Evolutionary conservation across 495 filamentous ascomycete species (phyloP), one percentile per base, ranked within the genome.

Genomic region (Aspergillus bertholletiae): DNA sequence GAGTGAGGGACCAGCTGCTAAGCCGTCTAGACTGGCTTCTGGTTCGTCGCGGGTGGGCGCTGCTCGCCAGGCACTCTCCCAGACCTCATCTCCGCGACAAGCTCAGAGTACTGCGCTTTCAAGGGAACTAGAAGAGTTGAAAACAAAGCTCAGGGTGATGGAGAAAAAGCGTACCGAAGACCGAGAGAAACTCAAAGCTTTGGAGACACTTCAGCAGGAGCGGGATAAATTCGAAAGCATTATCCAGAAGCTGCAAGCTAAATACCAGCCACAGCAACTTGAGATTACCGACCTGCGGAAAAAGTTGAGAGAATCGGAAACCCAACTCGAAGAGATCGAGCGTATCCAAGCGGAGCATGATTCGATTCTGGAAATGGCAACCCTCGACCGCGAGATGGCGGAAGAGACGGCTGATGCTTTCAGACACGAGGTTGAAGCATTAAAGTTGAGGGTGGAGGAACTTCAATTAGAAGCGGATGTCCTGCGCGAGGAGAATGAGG

Each of bases 311-410:
- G 89, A 96, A 44, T 80, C 84, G 6, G 86, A 92, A 57, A 68
- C 77, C 13, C 80, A 78, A 46, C 69, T 89, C 9, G 86, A 88
- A 53, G 76, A 86, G 46, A 66, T 94, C 9, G 90, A 93, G 56
- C 73, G 78, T 13, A 74, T 87, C 20, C 87, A 92, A 62, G 87
- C 85, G 0, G 91, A 96, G 49, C 84, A 94, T 69, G 94, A 97
- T 17, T 80, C 84, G 6, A 76, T 87, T 15, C 73, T 96, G 70
- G 95, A 98, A 74, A 86, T 96, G 74, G 89, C 90, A 17, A 86
- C 87, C 0, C 74, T 98, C 18, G 94, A 98, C 64, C 80, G 90
- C 15, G 93, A 97, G 69, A 96, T 97, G 91, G 95, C 94, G 2
- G 93, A 97, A 68, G 93, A 97, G 64, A 89, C 84, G 32, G 87